Base-by-base conservation (phyloP, 148 eudicot genomes). In the Amaranthus palmeri region DNA sequence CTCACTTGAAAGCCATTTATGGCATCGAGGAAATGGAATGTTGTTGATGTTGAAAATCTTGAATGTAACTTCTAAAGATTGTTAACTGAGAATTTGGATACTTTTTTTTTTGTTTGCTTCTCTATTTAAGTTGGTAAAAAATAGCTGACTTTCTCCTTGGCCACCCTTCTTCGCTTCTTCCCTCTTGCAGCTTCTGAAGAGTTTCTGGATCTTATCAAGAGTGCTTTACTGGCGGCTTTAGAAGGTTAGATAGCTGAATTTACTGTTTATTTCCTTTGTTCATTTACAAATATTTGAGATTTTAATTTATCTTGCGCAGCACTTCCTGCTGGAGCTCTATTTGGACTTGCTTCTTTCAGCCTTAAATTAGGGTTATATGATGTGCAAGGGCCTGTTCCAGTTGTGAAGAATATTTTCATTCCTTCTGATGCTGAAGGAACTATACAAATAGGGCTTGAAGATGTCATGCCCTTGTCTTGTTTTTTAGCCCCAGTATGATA, bases 331-430 rank as follows among this genome's bases (percentile, higher is more conserved):
- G 98, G 98, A 74, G 86, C 98, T 74, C 92, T 93, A 65, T 93
- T 93, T 80, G 98, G 98, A 54, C 95, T 93, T 80, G 92, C 91
- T 71, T 84, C 95, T 54, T 91, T 93, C 79, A 91, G 96, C 90
- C 90, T 87, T 81, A 93, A 91, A 78, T 80, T 93, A 61, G 98
- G 98, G 66, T 80, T 93, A 77, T 93, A 91, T 85, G 97, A 93
- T 85, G 97, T 93, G 77, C 98, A 93, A 83, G 98, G 98, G 69
- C 90, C 98, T 56, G 80, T 93, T 80, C 97, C 98, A 66, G 91
- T 91, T 63, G 97, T 91, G 72, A 93, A 91, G 81, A 86, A 91
- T 83, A 83, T 91, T 47, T 89, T 93, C 74, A 79, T 89, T 70
- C 90, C 87, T 15, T 83, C 92, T 15, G 93, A 88, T 67, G 54